A percentile compares a stretch with the other conserved stretches of the same genome.
These are phyloP conservation scores for Solanum sejunctum DNA, from an alignment of 257 asterid genomes.

Conservation along the genomic window DNA sequence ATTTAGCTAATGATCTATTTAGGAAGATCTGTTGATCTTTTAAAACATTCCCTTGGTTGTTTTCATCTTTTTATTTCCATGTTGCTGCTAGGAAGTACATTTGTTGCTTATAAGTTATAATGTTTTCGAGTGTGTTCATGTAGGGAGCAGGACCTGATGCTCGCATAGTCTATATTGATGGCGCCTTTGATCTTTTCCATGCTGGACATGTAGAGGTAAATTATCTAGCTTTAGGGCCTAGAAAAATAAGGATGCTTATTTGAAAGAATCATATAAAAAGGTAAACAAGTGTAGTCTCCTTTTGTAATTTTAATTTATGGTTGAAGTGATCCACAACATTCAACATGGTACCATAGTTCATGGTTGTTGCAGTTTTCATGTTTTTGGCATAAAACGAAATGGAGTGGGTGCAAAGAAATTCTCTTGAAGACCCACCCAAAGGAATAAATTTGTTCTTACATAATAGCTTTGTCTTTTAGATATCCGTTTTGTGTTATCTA, in stretches of 20 bases:
- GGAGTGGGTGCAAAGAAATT: background rate
- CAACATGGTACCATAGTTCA: background rate
- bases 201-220: conserved; percentile 93
- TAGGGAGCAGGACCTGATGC: conserved; percentile 97
- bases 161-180: conserved; percentile 92
- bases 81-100: conserved; percentile 3
- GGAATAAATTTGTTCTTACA: background rate
- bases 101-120: conserved; percentile 6
- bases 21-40: background rate
- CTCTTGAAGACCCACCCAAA: background rate
- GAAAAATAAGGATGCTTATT: background rate
- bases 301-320: background rate
- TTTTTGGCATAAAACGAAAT: background rate
- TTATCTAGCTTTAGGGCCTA: background rate
- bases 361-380: background rate
- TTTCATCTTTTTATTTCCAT: background rate
- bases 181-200: conserved; percentile 98
- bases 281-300: background rate
- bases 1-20: background rate
- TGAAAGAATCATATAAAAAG: background rate
- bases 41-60: background rate
- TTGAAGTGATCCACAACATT: background rate
- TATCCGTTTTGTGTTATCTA: background rate
- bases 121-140: background rate
- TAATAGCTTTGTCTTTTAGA: background rate